Evolutionary conservation across 345 rosid species (phyloP).

Genomic region (Aethionema arabicum): DNA sequence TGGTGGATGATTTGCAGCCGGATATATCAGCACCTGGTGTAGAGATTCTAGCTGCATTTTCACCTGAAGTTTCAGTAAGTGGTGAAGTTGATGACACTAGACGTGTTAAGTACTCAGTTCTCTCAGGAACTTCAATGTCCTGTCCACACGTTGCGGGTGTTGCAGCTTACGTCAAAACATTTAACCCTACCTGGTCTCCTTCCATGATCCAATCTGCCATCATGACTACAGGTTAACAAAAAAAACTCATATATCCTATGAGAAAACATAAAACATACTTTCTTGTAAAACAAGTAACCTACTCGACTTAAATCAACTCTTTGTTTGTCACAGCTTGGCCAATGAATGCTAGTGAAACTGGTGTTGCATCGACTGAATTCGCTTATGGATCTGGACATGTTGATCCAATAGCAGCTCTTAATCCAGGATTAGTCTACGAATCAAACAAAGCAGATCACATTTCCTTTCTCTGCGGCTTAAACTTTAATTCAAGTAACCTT

Average conservation of each 20-base stretch:
- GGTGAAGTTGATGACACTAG: constrained; percentile 15
- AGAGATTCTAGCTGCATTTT: constrained; percentile 54
- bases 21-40: constrained; percentile 58
- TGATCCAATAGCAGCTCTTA: too few species aligned
- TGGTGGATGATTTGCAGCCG: constrained; percentile 43
- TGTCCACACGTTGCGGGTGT: constrained; percentile 44
- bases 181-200: constrained; percentile 53
- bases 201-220: constrained; percentile 45
- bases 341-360: constrained; percentile 21
- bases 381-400: too few species aligned
- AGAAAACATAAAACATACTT: not conserved
- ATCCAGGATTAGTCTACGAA: constrained; percentile 41
- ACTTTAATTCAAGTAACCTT: constrained; percentile 5
- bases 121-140: constrained; percentile 51
- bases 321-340: constrained; percentile 34
- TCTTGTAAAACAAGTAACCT: constrained; percentile 11
- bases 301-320: not conserved
- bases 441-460: constrained; percentile 28
- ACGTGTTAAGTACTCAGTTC: constrained; percentile 28
- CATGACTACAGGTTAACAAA: constrained; percentile 43
- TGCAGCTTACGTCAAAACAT: constrained; percentile 43
- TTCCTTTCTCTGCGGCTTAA: constrained; percentile 32
- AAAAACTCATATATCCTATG: too few species aligned
- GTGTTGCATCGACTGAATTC: too few species aligned
- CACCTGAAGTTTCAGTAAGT: constrained; percentile 14